These are phyloP conservation scores for Paecilomyces dactylethromorphus DNA, from an alignment of 2,329 filamentous ascomycete species.

Conservation along the genomic window DNA sequence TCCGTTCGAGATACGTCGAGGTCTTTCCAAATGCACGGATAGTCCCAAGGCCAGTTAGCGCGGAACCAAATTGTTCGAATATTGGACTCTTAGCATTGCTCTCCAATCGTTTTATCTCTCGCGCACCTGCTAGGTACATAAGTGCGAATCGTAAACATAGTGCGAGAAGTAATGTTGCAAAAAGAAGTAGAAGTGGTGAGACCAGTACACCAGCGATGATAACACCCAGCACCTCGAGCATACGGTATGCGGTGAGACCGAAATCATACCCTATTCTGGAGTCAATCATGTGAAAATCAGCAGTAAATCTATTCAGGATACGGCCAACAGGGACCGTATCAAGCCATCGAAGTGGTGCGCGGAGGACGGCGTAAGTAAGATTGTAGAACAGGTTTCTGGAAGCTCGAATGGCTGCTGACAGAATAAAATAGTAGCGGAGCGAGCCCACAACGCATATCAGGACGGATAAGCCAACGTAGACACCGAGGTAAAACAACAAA, in stretches of 20 bases:
- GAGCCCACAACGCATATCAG: conserved; percentile 54
- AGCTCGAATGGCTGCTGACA: conserved; percentile 59
- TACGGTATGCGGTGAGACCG: conserved; percentile 53
- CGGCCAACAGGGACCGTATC: conserved; percentile 73
- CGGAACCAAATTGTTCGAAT: conserved; percentile 71
- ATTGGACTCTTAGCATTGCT: conserved; percentile 71
- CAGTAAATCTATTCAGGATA: conserved; percentile 70
- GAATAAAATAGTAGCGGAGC: conserved; percentile 57
- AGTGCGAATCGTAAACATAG: conserved; percentile 54
- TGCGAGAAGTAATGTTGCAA: conserved; percentile 53
- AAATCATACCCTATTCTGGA: conserved; percentile 59
- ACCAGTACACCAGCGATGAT: conserved; percentile 62
- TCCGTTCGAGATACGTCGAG: conserved; percentile 59
- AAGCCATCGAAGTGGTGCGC: conserved; percentile 70
- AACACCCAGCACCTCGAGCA: conserved; percentile 58
- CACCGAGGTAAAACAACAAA: conserved; percentile 60
- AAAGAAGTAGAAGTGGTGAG: conserved; percentile 58
- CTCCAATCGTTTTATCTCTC: conserved; percentile 71
- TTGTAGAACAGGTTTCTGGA: conserved; percentile 63
- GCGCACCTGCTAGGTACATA: conserved; percentile 62
- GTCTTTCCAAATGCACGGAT: conserved; percentile 70
- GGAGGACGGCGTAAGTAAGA: conserved; percentile 60
- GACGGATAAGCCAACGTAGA: conserved; percentile 60
- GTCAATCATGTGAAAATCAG: conserved; percentile 71
- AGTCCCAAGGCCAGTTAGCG: conserved; percentile 65